phyloP scores from a whole-genome alignment of 176 grass and related monocot genomes.

The Microstegium vimineum region DNA sequence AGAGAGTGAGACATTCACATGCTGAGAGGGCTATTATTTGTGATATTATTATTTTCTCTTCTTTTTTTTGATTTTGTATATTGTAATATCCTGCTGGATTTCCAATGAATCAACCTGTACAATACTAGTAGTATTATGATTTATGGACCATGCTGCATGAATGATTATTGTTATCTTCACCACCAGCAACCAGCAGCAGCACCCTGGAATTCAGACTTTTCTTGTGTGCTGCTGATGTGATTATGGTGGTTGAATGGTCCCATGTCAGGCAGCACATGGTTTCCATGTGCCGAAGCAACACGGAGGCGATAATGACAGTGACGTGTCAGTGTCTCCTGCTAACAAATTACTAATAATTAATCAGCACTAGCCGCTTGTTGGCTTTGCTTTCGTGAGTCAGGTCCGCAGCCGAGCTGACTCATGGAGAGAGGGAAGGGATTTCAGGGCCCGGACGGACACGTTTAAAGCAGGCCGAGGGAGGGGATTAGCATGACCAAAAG shows the following conservation, averaged over 20 bases:
- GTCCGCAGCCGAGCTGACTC: not conserved
- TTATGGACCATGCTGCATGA: not conserved
- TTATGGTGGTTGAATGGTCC: conserved; percentile 19
- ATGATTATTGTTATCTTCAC: conserved; percentile 1
- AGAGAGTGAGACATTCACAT: not conserved
- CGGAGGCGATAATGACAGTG: conserved; percentile 19
- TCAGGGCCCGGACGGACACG: not conserved
- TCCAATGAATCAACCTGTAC: conserved; percentile 33
- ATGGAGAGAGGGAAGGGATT: not conserved
- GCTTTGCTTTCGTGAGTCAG: not conserved
- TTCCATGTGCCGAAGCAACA: conserved; percentile 32
- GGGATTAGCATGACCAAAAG: not conserved
- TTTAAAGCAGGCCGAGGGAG: not conserved
- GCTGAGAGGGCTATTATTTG: conserved; percentile 12
- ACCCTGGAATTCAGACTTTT: not conserved
- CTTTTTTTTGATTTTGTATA: conserved; percentile 15
- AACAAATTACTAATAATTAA: not conserved
- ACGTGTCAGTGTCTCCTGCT: conserved; percentile 7
- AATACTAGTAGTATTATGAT: conserved; percentile 2
- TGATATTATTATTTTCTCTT: conserved; percentile 2
- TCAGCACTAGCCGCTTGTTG: no score
- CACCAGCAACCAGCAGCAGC: not conserved
- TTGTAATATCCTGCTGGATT: conserved; percentile 40
- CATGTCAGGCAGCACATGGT: conserved; percentile 22
- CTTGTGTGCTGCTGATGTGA: not conserved